Evolutionary conservation across 225 moss, liverwort and hornwort genomes (phyloP), one percentile per base, ranked within the genome.

Genomic region (Bryoerythrophyllum caledonicum): DNA sequence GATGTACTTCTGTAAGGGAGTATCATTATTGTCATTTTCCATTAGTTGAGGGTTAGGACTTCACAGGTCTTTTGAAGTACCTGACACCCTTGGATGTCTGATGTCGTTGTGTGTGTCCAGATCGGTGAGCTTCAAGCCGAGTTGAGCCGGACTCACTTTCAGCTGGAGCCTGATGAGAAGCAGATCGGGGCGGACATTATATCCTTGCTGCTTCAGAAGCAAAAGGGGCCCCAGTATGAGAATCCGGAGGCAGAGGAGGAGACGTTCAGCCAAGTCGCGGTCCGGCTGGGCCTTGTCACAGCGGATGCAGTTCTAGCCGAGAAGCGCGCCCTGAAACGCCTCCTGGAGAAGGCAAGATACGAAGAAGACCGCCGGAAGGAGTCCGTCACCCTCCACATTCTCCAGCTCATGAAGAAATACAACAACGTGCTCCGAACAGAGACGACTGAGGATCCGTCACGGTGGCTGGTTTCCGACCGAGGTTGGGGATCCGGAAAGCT

Each of bases 311-410:
- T 93, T 44, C 65, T 89, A 52, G 78, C 86, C 46, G 91, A 93
- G 70, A 91, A 86, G 76, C 89, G 82, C 49, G 87, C 89, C 13
- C 79, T 93, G 71, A 91, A 89, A 72, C 81, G 88, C 21, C 63
- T 87, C 58, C 86, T 93, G 12, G 84, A 86, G 55, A 93, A 93
- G 75, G 87, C 91, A 32, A 76, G 83, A 26, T 80, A 83, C 30
- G 89, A 91, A 78, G 86, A 91, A 74, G 93, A 93, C 79, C 87
- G 83, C 38, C 89, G 88, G 73, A 93, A 93, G 61, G 93, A 93
- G 72, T 82, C 86, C 6, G 87, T 91, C 59, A 86, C 88, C 40
- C 74, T 84, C 21, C 87, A 93, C 83, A 86, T 93, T 64, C 81
- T 93, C 0, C 82, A 90, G 70, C 84, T 93, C 20, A 86, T 93